A percentile compares a stretch with the other conserved stretches of the same genome.
phyloP scores from a whole-genome alignment of 1,139 yeast genomes.

The Suhomyces kunorum region DNA sequence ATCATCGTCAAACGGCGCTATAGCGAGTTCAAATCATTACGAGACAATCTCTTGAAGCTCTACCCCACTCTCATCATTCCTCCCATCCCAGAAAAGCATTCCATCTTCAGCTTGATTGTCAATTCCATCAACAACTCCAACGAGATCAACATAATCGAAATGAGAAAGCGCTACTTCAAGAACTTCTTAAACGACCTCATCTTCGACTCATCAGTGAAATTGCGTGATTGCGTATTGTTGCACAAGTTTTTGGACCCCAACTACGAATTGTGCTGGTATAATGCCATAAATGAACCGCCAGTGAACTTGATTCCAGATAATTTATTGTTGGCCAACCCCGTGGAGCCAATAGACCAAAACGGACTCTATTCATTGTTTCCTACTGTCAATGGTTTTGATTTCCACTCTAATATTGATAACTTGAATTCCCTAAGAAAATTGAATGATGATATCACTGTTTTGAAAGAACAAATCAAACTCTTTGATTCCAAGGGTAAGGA shows the following conservation, averaged over 20 bases:
- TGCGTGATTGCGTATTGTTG: constrained; percentile 35
- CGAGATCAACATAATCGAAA: constrained; percentile 43
- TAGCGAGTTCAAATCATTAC: constrained; percentile 54
- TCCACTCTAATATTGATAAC: constrained; percentile 34
- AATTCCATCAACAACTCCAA: constrained; percentile 42
- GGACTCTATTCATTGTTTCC: constrained; percentile 48
- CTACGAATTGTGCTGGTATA: constrained; percentile 49
- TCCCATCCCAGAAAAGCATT: constrained; percentile 61
- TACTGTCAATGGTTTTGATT: constrained; percentile 38
- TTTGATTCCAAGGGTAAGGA: constrained; percentile 32
- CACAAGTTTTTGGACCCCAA: constrained; percentile 52
- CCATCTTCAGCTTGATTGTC: constrained; percentile 44
- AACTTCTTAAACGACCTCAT: constrained; percentile 41
- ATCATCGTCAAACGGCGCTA: constrained; percentile 51
- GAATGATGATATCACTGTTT: constrained; percentile 39
- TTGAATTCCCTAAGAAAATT: constrained; percentile 35
- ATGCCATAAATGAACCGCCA: constrained; percentile 51
- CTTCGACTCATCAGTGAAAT: constrained; percentile 27
- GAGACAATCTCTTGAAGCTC: constrained; percentile 45
- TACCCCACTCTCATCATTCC: constrained; percentile 56
- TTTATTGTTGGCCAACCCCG: constrained; percentile 45
- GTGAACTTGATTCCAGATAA: constrained; percentile 42
- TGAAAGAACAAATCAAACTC: constrained; percentile 38
- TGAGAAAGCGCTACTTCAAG: constrained; percentile 43
- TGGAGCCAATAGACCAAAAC: constrained; percentile 48